Percentiles rank a stretch among this genome's conserved stretches.
Evolutionary conservation across 2,329 filamentous ascomycete species (phyloP).

Genomic region (Coniochaeta sp.): DNA sequence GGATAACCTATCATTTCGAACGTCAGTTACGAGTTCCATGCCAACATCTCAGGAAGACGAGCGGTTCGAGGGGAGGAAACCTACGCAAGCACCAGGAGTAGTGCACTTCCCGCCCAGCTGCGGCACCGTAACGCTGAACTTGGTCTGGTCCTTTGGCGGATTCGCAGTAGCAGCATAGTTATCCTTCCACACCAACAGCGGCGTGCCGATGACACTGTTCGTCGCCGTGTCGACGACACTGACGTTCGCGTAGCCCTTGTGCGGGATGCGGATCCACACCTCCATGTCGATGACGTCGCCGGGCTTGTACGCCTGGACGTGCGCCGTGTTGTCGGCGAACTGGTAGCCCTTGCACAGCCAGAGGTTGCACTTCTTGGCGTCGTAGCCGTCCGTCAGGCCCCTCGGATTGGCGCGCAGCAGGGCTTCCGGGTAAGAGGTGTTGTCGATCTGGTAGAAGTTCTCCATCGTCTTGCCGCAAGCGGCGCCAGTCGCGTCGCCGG

Average conservation of each 20-base stretch:
- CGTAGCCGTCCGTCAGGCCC: slow-evolving; percentile 15
- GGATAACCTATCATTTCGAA: slow-evolving; percentile 33
- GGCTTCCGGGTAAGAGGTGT: slow-evolving; percentile 24
- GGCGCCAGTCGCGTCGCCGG: slow-evolving; percentile 16
- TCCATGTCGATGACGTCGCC: slow-evolving; percentile 34
- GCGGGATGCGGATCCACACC: slow-evolving; percentile 36
- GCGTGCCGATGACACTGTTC: slow-evolving; percentile 38
- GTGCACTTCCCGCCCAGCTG: slow-evolving; percentile 17
- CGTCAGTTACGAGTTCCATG: not conserved
- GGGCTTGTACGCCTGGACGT: slow-evolving; percentile 27
- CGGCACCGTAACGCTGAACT: slow-evolving; percentile 21
- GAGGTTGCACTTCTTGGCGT: slow-evolving; percentile 24
- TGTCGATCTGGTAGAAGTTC: slow-evolving; percentile 21
- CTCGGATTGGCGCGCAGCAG: slow-evolving; percentile 17
- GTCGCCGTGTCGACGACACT: slow-evolving; percentile 36
- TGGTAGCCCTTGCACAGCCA: slow-evolving; percentile 31
- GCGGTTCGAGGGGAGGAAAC: slow-evolving; percentile 5
- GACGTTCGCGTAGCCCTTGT: slow-evolving; percentile 39
- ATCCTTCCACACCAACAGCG: slow-evolving; percentile 20
- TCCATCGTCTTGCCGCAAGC: slow-evolving; percentile 21
- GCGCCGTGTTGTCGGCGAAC: slow-evolving; percentile 28
- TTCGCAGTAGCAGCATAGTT: slow-evolving; percentile 18
- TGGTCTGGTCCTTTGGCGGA: slow-evolving; percentile 20
- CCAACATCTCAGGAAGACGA: not conserved
- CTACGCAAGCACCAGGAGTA: slow-evolving; percentile 18